phyloP scores from a whole-genome alignment of 257 asterid genomes.

The Nicotiana benthamiana region DNA sequence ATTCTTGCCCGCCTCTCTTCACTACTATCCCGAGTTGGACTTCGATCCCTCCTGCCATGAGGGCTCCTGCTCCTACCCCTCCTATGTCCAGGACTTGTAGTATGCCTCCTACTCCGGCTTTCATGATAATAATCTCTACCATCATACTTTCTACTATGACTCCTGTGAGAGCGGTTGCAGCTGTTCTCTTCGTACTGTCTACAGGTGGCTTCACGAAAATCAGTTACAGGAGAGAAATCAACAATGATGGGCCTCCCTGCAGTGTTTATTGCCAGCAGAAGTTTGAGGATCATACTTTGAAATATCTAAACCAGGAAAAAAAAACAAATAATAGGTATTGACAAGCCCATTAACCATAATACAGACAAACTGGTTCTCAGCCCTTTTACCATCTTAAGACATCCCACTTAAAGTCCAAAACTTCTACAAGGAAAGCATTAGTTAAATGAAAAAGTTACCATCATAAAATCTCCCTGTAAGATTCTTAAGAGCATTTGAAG shows the following conservation, averaged over 20 bases:
- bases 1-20: slow-evolving; percentile 95
- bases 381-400: not conserved
- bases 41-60: slow-evolving; percentile 51
- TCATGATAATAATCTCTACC: slow-evolving; percentile 56
- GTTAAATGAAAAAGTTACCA: not conserved
- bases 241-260: slow-evolving; percentile 90
- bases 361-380: not conserved
- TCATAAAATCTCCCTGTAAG: slow-evolving; percentile 7
- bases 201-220: slow-evolving; percentile 93
- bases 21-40: slow-evolving; percentile 88
- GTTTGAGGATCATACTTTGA: not conserved
- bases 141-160: slow-evolving; percentile 69
- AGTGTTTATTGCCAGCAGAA: slow-evolving; percentile 10
- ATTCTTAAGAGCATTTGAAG: slow-evolving; percentile 19
- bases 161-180: slow-evolving; percentile 70
- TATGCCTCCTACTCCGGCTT: slow-evolving; percentile 66
- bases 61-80: slow-evolving; percentile 74
- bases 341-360: not conserved
- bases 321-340: not conserved
- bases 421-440: not conserved
- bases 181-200: slow-evolving; percentile 91
- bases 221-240: slow-evolving; percentile 92
- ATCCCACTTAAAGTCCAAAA: not conserved
- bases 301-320: not conserved
- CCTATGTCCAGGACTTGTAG: slow-evolving; percentile 52